Evolutionary conservation across 306 rosid species (phyloP).

Genomic region (Quercus berberidifolia): DNA sequence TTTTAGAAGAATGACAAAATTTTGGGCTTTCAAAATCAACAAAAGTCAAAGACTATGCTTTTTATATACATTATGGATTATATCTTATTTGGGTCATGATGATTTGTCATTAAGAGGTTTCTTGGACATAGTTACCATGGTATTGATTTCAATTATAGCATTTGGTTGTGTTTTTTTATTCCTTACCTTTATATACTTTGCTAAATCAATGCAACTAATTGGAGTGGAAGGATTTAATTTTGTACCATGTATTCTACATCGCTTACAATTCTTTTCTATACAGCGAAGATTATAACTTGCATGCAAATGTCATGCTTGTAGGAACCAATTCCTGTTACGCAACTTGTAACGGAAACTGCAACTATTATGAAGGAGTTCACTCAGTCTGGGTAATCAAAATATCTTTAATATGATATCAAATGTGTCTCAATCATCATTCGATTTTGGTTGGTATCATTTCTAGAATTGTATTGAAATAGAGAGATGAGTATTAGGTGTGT

Average conservation of each 20-base stretch:
- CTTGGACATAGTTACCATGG: not conserved
- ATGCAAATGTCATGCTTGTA: slow-evolving; percentile 19
- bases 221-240: not conserved
- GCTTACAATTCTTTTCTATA: not conserved
- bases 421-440: not conserved
- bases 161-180: not conserved
- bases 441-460: too few relatives aligned
- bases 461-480: not conserved
- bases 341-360: slow-evolving; percentile 95
- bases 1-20: too few relatives aligned
- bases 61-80: too few relatives aligned
- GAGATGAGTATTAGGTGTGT: not conserved
- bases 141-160: not conserved
- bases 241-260: not conserved
- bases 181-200: not conserved
- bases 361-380: slow-evolving; percentile 98
- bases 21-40: too few relatives aligned
- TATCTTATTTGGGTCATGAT: not conserved
- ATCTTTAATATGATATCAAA: not conserved
- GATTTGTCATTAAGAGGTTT: not conserved
- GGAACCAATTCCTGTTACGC: slow-evolving; percentile 97
- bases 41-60: too few relatives aligned
- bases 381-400: slow-evolving; percentile 76
- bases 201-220: not conserved
- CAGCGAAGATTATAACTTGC: not conserved